phyloP scores from a whole-genome alignment of 345 rosid genomes.

The Eucalyptus marginata region DNA sequence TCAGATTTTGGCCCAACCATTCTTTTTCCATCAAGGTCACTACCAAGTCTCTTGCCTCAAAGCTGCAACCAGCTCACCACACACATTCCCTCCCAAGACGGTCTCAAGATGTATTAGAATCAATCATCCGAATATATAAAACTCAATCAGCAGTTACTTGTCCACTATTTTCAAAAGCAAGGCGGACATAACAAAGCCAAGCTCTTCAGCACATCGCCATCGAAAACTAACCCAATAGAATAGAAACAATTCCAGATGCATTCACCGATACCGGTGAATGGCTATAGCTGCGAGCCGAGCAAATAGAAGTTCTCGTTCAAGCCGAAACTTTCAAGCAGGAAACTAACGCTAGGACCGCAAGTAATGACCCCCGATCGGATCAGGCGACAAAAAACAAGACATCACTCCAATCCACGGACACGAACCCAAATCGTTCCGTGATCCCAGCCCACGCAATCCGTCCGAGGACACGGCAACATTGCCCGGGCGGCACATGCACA shows the following conservation, averaged over 20 bases:
- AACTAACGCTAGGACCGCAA: background rate
- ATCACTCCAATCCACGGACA: background rate
- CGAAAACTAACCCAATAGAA: background rate
- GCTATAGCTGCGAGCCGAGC: background rate
- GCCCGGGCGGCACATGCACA: background rate
- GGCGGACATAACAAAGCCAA: background rate
- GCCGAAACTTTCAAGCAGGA: background rate
- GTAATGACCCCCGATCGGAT: background rate
- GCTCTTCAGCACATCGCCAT: background rate
- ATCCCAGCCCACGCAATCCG: background rate
- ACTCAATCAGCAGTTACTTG: background rate
- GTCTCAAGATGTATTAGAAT: background rate
- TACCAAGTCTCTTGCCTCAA: background rate
- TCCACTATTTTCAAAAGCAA: background rate
- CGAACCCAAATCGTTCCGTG: background rate
- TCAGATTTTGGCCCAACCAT: background rate
- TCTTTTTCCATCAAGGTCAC: background rate
- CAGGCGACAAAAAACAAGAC: background rate
- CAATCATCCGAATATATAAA: background rate
- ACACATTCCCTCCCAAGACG: background rate
- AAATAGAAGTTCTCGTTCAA: background rate
- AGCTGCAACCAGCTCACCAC: background rate
- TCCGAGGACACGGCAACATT: background rate
- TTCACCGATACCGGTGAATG: background rate
- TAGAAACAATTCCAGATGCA: background rate